phyloP scores from a whole-genome alignment of 2,329 filamentous ascomycete species.

The Fusarium falciforme region DNA sequence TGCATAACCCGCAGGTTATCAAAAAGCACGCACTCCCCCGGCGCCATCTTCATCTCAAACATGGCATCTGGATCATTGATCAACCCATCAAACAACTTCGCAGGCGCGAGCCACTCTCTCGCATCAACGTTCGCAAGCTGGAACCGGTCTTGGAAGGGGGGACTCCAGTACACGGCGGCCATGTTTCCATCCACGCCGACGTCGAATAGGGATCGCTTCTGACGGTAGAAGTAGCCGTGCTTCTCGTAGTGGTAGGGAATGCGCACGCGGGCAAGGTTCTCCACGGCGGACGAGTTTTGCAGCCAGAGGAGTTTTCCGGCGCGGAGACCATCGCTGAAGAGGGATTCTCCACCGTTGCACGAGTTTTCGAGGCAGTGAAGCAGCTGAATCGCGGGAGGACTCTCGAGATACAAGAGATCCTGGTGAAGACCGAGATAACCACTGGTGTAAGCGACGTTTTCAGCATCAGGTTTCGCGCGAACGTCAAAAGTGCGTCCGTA shows the following conservation, averaged over 20 bases:
- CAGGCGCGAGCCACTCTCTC: conserved; percentile 59
- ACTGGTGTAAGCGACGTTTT: conserved; percentile 92
- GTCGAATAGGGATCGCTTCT: conserved; percentile 65
- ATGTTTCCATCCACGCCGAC: conserved; percentile 39
- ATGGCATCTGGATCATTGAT: conserved; percentile 70
- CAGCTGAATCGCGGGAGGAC: conserved; percentile 85
- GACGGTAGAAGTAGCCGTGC: conserved; percentile 71
- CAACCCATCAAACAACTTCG: conserved; percentile 65
- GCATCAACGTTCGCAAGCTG: conserved; percentile 36
- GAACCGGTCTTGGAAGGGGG: conserved; percentile 79
- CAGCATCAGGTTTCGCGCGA: conserved; percentile 79
- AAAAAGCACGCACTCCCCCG: conserved; percentile 93
- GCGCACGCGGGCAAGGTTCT: conserved; percentile 53
- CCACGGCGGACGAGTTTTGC: conserved; percentile 40
- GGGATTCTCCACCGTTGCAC: conserved; percentile 81
- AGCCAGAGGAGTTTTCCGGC: conserved; percentile 60
- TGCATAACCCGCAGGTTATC: conserved; percentile 89
- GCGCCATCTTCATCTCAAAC: conserved; percentile 77
- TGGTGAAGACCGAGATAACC: conserved; percentile 89
- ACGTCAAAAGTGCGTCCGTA: conserved; percentile 95
- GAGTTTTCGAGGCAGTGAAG: conserved; percentile 90
- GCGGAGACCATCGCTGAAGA: conserved; percentile 82
- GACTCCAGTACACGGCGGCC: conserved; percentile 70
- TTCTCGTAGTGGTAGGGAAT: conserved; percentile 79
- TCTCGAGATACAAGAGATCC: conserved; percentile 87